A percentile compares a stretch with the other conserved stretches of the same genome.
These are phyloP conservation scores for Sporothrix brunneoviolacea DNA, from an alignment of 2,329 filamentous ascomycete species.

Conservation along the genomic window DNA sequence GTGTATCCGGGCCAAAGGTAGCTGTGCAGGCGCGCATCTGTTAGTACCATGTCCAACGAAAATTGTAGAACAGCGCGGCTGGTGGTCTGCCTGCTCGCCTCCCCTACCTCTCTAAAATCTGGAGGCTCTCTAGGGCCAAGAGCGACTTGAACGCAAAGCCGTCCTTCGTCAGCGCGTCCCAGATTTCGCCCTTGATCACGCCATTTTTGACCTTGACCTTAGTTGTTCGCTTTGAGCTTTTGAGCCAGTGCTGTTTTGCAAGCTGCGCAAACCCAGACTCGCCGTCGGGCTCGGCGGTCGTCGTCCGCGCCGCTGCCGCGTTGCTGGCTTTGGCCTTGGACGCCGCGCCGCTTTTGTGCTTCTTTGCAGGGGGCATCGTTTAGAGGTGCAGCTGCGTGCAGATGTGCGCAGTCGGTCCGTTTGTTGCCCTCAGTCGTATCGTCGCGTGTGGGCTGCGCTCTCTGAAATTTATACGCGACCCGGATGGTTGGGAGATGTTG, in stretches of 20 bases:
- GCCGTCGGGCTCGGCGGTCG: slow-evolving; percentile 62
- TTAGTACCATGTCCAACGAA: not conserved
- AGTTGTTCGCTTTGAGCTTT: slow-evolving; percentile 49
- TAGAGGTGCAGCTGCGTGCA: slow-evolving; percentile 4
- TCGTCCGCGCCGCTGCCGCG: slow-evolving; percentile 46
- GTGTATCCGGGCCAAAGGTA: slow-evolving; percentile 94
- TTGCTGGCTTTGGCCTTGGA: slow-evolving; percentile 34
- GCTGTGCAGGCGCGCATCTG: slow-evolving; percentile 37
- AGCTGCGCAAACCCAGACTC: slow-evolving; percentile 68
- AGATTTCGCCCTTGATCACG: slow-evolving; percentile 79
- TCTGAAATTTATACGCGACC: not conserved
- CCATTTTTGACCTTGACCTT: slow-evolving; percentile 75
- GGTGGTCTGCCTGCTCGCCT: not conserved
- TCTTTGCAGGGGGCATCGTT: slow-evolving; percentile 53
- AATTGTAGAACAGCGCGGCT: no score
- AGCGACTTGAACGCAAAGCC: slow-evolving; percentile 72
- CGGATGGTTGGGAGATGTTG: not conserved
- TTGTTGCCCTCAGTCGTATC: no score
- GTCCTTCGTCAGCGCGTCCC: slow-evolving; percentile 79
- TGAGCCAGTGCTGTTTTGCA: slow-evolving; percentile 81
- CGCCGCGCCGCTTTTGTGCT: slow-evolving; percentile 46
- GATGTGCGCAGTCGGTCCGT: no score
- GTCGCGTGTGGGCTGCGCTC: not conserved
- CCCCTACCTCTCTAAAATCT: slow-evolving; percentile 72
- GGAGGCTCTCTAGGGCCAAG: slow-evolving; percentile 78